Evolutionary conservation across 176 grass and related monocot species (phyloP).

Genomic region (Oryza nivara): DNA sequence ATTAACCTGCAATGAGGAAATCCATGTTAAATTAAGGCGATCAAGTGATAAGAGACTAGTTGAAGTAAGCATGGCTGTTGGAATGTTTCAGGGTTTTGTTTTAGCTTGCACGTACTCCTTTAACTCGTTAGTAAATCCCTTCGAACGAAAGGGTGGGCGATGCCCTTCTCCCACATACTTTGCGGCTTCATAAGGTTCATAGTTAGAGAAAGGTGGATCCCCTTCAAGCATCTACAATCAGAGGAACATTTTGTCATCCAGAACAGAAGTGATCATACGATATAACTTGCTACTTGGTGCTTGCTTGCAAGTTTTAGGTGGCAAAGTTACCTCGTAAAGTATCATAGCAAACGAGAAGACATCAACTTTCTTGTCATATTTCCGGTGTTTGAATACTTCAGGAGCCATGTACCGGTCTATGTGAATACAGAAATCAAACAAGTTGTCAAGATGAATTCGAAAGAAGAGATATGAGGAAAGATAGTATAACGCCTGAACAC

Average conservation of each 20-base stretch:
- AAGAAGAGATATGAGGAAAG: slow-evolving; percentile 25
- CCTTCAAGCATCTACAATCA: slow-evolving; percentile 91
- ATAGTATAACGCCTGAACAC: slow-evolving; percentile 38
- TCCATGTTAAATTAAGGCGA: slow-evolving; percentile 6
- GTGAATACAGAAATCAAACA: slow-evolving; percentile 32
- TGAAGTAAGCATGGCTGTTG: background rate
- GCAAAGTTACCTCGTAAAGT: slow-evolving; percentile 80
- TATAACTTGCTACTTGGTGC: background rate
- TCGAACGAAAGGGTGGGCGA: slow-evolving; percentile 74
- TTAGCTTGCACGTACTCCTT: slow-evolving; percentile 71
- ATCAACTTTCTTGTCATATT: slow-evolving; percentile 99
- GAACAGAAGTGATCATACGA: background rate
- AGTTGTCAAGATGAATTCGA: slow-evolving; percentile 13
- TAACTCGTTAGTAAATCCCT: slow-evolving; percentile 70
- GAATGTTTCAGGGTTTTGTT: background rate
- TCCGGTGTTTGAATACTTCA: slow-evolving; percentile 99
- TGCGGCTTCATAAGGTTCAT: slow-evolving; percentile 95
- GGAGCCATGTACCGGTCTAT: slow-evolving; percentile 98
- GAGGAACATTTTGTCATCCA: slow-evolving; percentile 31
- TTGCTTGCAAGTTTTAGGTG: slow-evolving; percentile 10
- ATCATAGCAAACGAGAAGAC: slow-evolving; percentile 99
- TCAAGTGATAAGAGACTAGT: background rate
- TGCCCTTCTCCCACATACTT: slow-evolving; percentile 85
- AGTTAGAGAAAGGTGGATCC: slow-evolving; percentile 76
- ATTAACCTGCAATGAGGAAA: slow-evolving; percentile 64